Evolutionary conservation across 495 filamentous ascomycete genomes (phyloP).

Genomic region (Annulohypoxylon bovei): DNA sequence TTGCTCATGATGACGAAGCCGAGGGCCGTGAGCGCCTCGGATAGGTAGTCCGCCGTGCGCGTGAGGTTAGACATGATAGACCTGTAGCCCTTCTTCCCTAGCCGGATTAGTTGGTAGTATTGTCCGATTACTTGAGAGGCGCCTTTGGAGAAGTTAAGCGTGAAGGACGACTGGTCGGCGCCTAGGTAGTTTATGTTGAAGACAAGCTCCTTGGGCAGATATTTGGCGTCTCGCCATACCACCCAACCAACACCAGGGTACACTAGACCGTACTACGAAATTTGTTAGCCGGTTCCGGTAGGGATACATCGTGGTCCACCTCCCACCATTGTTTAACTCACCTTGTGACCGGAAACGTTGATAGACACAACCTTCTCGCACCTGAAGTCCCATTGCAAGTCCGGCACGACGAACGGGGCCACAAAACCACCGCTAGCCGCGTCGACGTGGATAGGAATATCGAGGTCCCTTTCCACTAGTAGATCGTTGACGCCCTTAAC

Average conservation of each 20-base stretch:
- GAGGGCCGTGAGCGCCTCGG: slow-evolving; percentile 70
- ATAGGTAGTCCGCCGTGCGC: slow-evolving; percentile 82
- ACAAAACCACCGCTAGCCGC: slow-evolving; percentile 92
- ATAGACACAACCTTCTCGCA: slow-evolving; percentile 87
- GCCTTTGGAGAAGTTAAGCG: slow-evolving; percentile 95
- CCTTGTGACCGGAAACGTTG: slow-evolving; percentile 94
- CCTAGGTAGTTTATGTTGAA: slow-evolving; percentile 99
- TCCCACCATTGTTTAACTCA: slow-evolving; percentile 54
- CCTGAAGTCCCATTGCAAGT: slow-evolving; percentile 87
- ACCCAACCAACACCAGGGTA: slow-evolving; percentile 96
- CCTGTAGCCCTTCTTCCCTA: slow-evolving; percentile 88
- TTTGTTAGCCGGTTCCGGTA: slow-evolving; percentile 10
- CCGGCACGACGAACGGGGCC: slow-evolving; percentile 83
- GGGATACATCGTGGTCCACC: not conserved
- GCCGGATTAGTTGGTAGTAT: slow-evolving; percentile 94
- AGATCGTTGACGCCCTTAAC: slow-evolving; percentile 89
- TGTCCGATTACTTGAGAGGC: slow-evolving; percentile 93
- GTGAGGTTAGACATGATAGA: slow-evolving; percentile 90
- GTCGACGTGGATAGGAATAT: slow-evolving; percentile 89
- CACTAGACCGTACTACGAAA: slow-evolving; percentile 64
- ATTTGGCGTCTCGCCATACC: slow-evolving; percentile 85
- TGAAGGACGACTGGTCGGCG: slow-evolving; percentile 94
- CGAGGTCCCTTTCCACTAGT: slow-evolving; percentile 72
- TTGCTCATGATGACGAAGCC: slow-evolving; percentile 90
- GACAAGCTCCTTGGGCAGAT: slow-evolving; percentile 86